Percentiles rank a stretch among this genome's conserved stretches.
phyloP scores from a whole-genome alignment of 1,284 basidiomycete species.

The Pisolithus thermaeus region DNA sequence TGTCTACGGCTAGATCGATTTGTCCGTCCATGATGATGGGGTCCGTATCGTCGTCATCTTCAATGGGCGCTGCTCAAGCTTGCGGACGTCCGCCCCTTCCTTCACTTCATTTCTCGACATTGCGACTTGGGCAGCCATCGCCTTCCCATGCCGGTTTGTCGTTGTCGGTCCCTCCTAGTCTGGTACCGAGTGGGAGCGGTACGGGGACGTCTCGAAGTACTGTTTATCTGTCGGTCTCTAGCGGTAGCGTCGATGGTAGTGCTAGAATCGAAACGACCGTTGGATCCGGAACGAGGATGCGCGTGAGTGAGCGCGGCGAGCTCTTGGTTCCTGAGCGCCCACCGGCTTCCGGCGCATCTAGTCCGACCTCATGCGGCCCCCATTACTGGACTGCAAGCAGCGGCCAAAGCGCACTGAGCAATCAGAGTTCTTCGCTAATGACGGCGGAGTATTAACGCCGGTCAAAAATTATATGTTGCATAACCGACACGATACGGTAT shows the following conservation, averaged over 20 bases:
- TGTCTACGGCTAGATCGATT: neutral
- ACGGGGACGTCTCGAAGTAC: conserved; percentile 17
- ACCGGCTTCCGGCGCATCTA: conserved; percentile 1
- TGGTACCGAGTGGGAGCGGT: neutral
- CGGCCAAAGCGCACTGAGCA: neutral
- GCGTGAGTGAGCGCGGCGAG: conserved; percentile 28
- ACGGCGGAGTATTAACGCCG: neutral
- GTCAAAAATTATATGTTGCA: neutral
- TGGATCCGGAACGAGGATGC: conserved; percentile 1
- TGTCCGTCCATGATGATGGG: conserved; percentile 29
- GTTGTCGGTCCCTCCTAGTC: neutral
- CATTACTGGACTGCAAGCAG: conserved; percentile 16
- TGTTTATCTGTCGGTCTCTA: conserved; percentile 24
- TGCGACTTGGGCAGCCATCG: conserved; percentile 14
- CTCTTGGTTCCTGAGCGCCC: conserved; percentile 5
- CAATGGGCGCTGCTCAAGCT: neutral
- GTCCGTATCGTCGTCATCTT: conserved; percentile 1
- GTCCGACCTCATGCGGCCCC: conserved; percentile 8
- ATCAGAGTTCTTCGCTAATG: conserved; percentile 1
- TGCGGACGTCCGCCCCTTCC: conserved; percentile 11
- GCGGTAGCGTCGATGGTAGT: conserved; percentile 10
- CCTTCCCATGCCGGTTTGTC: conserved; percentile 7
- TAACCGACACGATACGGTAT: neutral
- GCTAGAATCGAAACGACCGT: neutral
- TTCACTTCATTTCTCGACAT: conserved; percentile 22